Conservation (phyloP, 1,284 basidiomycete genomes). For the Cystobasidiaceae sp. region DNA sequence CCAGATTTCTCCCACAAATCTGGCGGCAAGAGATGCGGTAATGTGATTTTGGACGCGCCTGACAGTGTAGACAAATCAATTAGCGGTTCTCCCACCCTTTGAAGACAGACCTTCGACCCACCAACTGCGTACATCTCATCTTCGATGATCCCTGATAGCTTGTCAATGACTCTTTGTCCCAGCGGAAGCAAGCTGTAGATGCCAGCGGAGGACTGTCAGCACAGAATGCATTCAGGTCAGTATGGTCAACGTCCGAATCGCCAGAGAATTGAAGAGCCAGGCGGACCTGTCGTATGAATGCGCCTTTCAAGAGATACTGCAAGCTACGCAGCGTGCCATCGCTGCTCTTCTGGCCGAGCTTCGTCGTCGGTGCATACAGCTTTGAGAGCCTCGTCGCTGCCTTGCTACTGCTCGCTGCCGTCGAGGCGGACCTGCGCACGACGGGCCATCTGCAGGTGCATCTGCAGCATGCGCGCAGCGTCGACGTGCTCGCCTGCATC, state of each 20-base stretch:
- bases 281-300: conserved; percentile 20
- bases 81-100: not conserved
- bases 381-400: conserved; percentile 10
- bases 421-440: not conserved
- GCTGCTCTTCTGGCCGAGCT: conserved; percentile 2
- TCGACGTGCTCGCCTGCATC: too few species aligned
- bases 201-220: conserved; percentile 44
- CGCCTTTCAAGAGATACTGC: conserved; percentile 17
- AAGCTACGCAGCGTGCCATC: conserved; percentile 12
- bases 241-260: not conserved
- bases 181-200: conserved; percentile 46
- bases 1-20: conserved; percentile 44
- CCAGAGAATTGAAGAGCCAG: not conserved
- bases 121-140: conserved; percentile 42
- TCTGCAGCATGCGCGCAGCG: too few species aligned
- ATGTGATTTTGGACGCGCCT: conserved; percentile 43
- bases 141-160: conserved; percentile 44
- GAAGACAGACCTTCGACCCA: too few species aligned
- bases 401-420: not conserved
- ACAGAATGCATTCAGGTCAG: not conserved
- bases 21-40: conserved; percentile 45
- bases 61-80: not conserved
- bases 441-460: too few species aligned
- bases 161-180: conserved; percentile 44
- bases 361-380: conserved; percentile 21